Conservation (phyloP, 2,329 filamentous ascomycete genomes). For the Byssochlamys sp. region DNA sequence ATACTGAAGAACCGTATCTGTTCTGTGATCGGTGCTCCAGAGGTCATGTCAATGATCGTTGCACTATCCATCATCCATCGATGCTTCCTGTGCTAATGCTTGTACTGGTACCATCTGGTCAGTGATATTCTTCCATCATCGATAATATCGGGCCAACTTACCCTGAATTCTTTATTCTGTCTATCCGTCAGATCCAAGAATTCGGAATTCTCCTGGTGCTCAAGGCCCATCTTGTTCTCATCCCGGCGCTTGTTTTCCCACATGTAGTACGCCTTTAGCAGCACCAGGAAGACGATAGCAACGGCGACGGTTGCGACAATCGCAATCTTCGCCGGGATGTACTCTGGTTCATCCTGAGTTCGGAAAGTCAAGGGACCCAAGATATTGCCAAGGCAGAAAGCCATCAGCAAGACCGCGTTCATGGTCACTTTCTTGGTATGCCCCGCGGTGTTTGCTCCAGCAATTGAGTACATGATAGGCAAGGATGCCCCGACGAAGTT, state of each 20-base stretch:
- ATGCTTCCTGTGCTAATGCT: background rate
- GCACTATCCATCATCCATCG: background rate
- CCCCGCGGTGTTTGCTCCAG: constrained; percentile 38
- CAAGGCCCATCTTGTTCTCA: constrained; percentile 9
- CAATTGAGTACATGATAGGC: constrained; percentile 32
- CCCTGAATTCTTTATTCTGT: constrained; percentile 20
- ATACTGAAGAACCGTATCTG: background rate
- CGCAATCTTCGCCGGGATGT: constrained; percentile 31
- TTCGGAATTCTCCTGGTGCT: constrained; percentile 15
- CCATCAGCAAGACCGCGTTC: constrained; percentile 37
- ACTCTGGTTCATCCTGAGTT: constrained; percentile 33
- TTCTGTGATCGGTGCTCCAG: background rate
- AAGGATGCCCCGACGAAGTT: constrained; percentile 31
- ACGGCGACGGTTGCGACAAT: constrained; percentile 25
- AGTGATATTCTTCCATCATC: background rate
- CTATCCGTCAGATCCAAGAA: constrained; percentile 26
- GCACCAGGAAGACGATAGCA: constrained; percentile 17
- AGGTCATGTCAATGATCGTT: background rate
- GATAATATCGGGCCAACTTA: constrained; percentile 2
- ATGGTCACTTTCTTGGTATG: constrained; percentile 44
- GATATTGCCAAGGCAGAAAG: constrained; percentile 37
- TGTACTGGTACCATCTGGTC: background rate
- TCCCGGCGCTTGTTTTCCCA: constrained; percentile 24
- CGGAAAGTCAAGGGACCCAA: constrained; percentile 39
- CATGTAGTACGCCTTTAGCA: constrained; percentile 16